A percentile compares a stretch with the other conserved stretches of the same genome.
Evolutionary conservation across 768 basidiomycete species (phyloP).

Genomic region (Leucosporidium scottii): DNA sequence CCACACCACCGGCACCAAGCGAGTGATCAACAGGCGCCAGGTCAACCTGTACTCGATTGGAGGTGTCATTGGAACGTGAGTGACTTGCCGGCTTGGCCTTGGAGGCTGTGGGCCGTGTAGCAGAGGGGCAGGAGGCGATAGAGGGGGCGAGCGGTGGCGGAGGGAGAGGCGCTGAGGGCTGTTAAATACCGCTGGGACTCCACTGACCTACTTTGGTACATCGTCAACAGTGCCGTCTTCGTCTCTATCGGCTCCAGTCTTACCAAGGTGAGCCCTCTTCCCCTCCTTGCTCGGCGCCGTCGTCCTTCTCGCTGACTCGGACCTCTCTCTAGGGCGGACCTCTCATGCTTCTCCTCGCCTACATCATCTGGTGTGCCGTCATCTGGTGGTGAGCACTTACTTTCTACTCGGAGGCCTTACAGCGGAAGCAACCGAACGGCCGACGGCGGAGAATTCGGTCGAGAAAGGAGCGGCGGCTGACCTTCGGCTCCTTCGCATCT

Average conservation of each 20-base stretch:
- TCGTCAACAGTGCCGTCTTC: slow-evolving; percentile 9
- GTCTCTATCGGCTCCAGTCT: slow-evolving; percentile 1
- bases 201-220: neutral
- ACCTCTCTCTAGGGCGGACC: neutral
- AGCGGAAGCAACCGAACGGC: too few relatives aligned
- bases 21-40: neutral
- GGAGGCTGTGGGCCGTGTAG: too few relatives aligned
- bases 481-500: too few relatives aligned
- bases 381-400: neutral
- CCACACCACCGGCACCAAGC: neutral
- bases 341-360: neutral
- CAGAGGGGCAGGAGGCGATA: too few relatives aligned
- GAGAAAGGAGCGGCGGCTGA: too few relatives aligned
- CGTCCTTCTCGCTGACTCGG: neutral
- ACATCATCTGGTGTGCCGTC: neutral
- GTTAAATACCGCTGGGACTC: too few relatives aligned
- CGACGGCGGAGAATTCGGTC: too few relatives aligned
- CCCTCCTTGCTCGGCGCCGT: slow-evolving; percentile 37
- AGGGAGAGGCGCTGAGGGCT: too few relatives aligned
- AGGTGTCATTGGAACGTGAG: neutral
- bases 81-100: too few relatives aligned
- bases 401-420: neutral
- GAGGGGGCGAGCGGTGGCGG: too few relatives aligned
- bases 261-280: slow-evolving; percentile 20
- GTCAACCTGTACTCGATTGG: neutral